Base-by-base conservation (phyloP, 2,329 filamentous ascomycete species). In the Aaosphaeria arxii region DNA sequence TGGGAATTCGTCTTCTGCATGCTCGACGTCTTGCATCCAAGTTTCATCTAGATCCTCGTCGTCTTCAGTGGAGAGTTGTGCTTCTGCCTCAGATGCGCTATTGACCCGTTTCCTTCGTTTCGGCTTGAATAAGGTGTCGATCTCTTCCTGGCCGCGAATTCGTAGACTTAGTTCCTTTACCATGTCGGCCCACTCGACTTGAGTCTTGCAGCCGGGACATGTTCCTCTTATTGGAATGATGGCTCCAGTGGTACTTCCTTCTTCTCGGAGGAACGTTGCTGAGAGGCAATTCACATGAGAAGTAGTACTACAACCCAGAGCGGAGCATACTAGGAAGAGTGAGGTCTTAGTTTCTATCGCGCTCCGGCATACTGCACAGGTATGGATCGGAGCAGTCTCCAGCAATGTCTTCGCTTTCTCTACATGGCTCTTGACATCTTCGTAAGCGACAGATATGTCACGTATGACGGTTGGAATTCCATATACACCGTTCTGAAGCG, bases 161-260 rank as follows among this genome's bases (percentile, higher is more conserved):
- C 92, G 80, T 43, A 96, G 71, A 44, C 81, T 94, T 57, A 95
- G 71, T 64, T 95, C 91, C 63, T 85, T 91, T 74, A 95, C 87
- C 72, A 96, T 82, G 42, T 87, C 81, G 0, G 78, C 76, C 92
- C 92, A 97, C 44, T 76, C 67, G 2, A 91, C 71, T 4, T 75
- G 69, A 0, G 75, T 74, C 1, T 77, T 71, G 63, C 92, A 97
- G 17, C 73, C 72, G 0, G 89, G 89, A 71, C 92, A 97, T 2
- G 60, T 69, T 2, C 90, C 91, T 32, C 76, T 64, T 1, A 81
- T 75, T 0, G 92, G 92, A 1, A 95, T 62, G 1, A 95, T 59
- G 1, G 61, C 58, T n/a, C 65, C 66, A 11, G 43, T 40, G 11
- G 67, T 58, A 5, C 61, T 58, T 32, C 74, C 66, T 3, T 74